A percentile compares a stretch with the other conserved stretches of the same genome.
These are phyloP conservation scores for Saccharomycopsis hybrid DNA, from an alignment of 1,139 yeast genomes.

Conservation along the genomic window DNA sequence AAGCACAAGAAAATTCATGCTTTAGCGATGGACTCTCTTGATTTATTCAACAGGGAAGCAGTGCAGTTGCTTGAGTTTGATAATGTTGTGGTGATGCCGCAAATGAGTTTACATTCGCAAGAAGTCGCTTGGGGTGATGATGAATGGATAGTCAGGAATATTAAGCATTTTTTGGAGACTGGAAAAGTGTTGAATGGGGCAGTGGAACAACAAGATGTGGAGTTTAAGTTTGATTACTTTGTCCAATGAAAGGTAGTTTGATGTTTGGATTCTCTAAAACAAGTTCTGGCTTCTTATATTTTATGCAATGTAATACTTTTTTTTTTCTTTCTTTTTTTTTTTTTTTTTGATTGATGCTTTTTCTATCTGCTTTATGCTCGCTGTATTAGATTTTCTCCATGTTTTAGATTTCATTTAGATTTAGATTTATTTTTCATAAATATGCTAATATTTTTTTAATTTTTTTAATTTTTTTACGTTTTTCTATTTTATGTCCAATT, in stretches of 20 bases:
- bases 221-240: slow-evolving; percentile 9
- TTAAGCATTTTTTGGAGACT: slow-evolving; percentile 13
- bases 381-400: no score
- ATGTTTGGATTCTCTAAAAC: neutral
- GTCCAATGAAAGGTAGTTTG: neutral
- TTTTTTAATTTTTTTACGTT: no score
- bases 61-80: neutral
- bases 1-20: slow-evolving; percentile 8
- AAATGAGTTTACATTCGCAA: neutral
- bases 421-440: no score
- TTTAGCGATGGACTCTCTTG: slow-evolving; percentile 13
- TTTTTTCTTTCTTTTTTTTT: no score
- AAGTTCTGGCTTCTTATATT: no score
- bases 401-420: no score
- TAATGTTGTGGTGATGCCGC: slow-evolving; percentile 14
- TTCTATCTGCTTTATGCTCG: no score
- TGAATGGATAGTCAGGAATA: slow-evolving; percentile 11
- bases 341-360: no score
- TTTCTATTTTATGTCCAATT: no score
- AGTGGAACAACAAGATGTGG: slow-evolving; percentile 9
- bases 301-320: no score
- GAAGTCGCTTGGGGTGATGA: slow-evolving; percentile 10
- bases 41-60: slow-evolving; percentile 5
- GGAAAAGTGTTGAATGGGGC: slow-evolving; percentile 14
- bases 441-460: no score